phyloP scores from a whole-genome alignment of 306 rosid genomes.

The Styphnolobium japonicum region DNA sequence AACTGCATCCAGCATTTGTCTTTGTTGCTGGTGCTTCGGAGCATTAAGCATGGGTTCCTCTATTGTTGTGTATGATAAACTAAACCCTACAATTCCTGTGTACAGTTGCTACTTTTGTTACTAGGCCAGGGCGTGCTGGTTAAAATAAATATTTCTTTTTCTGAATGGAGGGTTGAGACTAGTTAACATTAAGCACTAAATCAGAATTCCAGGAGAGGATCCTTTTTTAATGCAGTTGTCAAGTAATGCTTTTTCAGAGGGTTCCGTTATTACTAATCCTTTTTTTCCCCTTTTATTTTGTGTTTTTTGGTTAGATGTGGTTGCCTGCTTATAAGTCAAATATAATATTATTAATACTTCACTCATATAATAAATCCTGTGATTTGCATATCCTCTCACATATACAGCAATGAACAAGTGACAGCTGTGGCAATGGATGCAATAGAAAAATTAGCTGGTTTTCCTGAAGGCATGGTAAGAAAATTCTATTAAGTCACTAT shows the following conservation, averaged over 20 bases:
- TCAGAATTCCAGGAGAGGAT: not conserved
- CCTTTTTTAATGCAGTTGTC: not conserved
- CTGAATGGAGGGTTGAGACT: not conserved
- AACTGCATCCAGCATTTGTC: not conserved
- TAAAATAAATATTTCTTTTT: not conserved
- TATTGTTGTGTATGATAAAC: not conserved
- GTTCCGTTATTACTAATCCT: not conserved
- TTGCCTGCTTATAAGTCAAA: not conserved
- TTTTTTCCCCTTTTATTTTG: not conserved
- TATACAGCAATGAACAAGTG: constrained; percentile 70
- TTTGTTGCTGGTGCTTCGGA: not conserved
- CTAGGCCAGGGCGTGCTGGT: not conserved
- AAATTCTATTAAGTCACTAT: constrained; percentile 4
- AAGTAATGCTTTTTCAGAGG: constrained; percentile 1
- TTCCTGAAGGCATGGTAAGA: constrained; percentile 75
- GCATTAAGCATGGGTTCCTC: not conserved
- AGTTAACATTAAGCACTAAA: not conserved
- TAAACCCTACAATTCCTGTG: not conserved
- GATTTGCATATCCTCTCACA: constrained; percentile 5
- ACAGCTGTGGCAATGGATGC: constrained; percentile 67
- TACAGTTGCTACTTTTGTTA: not conserved
- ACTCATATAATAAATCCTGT: not conserved
- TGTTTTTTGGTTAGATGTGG: not conserved
- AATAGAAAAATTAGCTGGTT: constrained; percentile 60
- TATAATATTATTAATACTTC: not conserved